These are phyloP conservation scores for Vararia minispora DNA, from an alignment of 768 basidiomycete species.

Conservation along the genomic window DNA sequence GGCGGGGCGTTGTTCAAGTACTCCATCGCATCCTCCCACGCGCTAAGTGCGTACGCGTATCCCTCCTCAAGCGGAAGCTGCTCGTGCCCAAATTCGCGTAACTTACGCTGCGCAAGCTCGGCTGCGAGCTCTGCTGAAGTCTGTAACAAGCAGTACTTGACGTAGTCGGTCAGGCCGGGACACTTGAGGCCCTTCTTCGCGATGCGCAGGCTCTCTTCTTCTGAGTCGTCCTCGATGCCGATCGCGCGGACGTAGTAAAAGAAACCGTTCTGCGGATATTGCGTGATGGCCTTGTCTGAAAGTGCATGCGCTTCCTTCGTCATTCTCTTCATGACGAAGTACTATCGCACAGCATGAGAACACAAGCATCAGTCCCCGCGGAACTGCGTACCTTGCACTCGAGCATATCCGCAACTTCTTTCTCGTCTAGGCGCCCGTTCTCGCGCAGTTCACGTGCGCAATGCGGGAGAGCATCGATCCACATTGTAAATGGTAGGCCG, in stretches of 20 bases:
- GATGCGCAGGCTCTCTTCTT: conserved; percentile 40
- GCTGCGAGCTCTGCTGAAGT: conserved; percentile 51
- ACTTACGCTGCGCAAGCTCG: conserved; percentile 36
- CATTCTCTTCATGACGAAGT: conserved; percentile 34
- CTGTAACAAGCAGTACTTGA: conserved; percentile 44
- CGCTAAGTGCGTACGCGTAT: conserved; percentile 46
- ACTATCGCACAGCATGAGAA: too few relatives aligned
- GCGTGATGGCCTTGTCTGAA: conserved; percentile 35
- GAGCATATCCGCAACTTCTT: conserved; percentile 48
- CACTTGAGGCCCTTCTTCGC: conserved; percentile 59
- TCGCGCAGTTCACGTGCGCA: conserved; percentile 46
- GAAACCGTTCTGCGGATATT: conserved; percentile 49
- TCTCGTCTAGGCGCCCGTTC: conserved; percentile 27
- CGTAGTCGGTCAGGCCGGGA: conserved; percentile 39
- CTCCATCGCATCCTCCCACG: conserved; percentile 46
- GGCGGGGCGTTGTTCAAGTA: conserved; percentile 48
- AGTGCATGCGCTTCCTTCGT: conserved; percentile 35
- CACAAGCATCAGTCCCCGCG: too few relatives aligned
- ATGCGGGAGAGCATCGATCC: conserved; percentile 45
- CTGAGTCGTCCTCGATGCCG: conserved; percentile 30
- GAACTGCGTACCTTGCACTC: too few relatives aligned
- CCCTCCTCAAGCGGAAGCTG: conserved; percentile 46
- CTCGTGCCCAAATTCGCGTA: conserved; percentile 30
- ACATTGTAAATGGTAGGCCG: conserved; percentile 49
- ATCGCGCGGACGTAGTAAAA: conserved; percentile 53